phyloP scores from a whole-genome alignment of 208 protist species.

The Crithidia expoeki region DNA sequence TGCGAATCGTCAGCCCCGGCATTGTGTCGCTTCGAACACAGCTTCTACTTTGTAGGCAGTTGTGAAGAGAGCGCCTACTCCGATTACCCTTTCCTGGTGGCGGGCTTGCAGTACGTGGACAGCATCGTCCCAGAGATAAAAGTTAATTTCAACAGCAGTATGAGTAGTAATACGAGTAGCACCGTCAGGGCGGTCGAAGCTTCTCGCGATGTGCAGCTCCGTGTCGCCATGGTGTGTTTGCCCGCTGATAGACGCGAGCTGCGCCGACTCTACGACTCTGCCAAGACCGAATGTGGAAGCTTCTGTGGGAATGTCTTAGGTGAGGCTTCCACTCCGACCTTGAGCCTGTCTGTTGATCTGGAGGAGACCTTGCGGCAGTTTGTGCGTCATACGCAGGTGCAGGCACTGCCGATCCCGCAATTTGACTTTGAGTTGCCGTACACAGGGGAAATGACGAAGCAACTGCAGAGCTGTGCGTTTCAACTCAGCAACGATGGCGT shows the following conservation, averaged over 20 bases:
- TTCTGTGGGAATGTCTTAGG: slow-evolving; percentile 5
- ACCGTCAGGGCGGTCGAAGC: background rate
- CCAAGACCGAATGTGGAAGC: slow-evolving; percentile 8
- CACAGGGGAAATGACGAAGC: slow-evolving; percentile 26
- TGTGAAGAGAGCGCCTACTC: slow-evolving; percentile 37
- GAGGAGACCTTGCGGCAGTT: slow-evolving; percentile 23
- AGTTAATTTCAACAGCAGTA: background rate
- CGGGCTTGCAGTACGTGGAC: slow-evolving; percentile 39
- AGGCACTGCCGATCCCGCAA: slow-evolving; percentile 30
- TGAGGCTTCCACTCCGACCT: background rate
- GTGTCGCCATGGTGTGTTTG: slow-evolving; percentile 34
- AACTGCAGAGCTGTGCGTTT: slow-evolving; percentile 39
- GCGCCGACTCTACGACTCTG: slow-evolving; percentile 19
- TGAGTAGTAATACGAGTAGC: background rate
- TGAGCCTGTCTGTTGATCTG: slow-evolving; percentile 9
- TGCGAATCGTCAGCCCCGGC: slow-evolving; percentile 17
- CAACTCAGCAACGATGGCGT: slow-evolving; percentile 52
- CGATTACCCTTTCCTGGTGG: slow-evolving; percentile 39
- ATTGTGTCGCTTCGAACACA: slow-evolving; percentile 41
- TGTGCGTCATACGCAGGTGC: slow-evolving; percentile 26
- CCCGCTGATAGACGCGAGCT: slow-evolving; percentile 26
- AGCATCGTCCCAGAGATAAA: background rate
- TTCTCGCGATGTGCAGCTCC: slow-evolving; percentile 15
- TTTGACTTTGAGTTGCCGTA: slow-evolving; percentile 28
- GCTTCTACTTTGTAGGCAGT: slow-evolving; percentile 51